Conservation (phyloP, 2,329 filamentous ascomycete species). For the Bretziella fagacearum region DNA sequence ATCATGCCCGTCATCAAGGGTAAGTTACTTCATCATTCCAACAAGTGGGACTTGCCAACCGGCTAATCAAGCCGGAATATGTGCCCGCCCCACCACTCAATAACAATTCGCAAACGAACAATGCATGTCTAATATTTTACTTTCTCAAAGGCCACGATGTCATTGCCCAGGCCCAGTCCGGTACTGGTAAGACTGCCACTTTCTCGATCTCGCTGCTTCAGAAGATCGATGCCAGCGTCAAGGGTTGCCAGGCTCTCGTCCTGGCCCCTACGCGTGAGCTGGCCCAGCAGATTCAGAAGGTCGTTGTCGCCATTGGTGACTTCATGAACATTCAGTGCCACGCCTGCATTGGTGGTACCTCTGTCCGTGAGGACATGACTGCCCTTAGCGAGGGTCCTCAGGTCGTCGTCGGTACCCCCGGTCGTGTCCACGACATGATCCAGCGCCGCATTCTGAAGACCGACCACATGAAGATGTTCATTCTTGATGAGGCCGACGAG, state of each 20-base stretch:
- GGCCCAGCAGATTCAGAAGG: constrained; percentile 98
- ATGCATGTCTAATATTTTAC: constrained; percentile 1
- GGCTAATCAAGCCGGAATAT: background rate
- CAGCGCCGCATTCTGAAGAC: constrained; percentile 94
- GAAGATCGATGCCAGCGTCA: constrained; percentile 90
- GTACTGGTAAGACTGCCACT: constrained; percentile 98
- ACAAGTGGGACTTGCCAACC: background rate
- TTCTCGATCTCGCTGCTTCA: constrained; percentile 99
- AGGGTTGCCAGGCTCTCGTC: constrained; percentile 95
- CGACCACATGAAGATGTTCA: constrained; percentile 98
- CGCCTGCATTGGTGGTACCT: constrained; percentile 97
- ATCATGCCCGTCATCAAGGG: constrained; percentile 99
- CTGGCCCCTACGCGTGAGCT: constrained; percentile 96
- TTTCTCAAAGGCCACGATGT: constrained; percentile 67
- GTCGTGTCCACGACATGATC: constrained; percentile 99
- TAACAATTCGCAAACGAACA: background rate
- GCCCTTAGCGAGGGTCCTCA: constrained; percentile 89
- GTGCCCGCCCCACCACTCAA: constrained; percentile 1
- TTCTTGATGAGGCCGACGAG: constrained; percentile 97
- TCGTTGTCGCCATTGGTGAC: constrained; percentile 94
- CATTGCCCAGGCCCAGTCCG: constrained; percentile 98
- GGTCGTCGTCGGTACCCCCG: constrained; percentile 93
- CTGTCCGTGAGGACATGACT: constrained; percentile 97
- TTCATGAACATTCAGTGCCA: constrained; percentile 99
- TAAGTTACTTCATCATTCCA: constrained; percentile 28